Percentiles rank a stretch among this genome's conserved stretches.
These are phyloP conservation scores for Salvia sclarea DNA, from an alignment of 305 asterid species.

Conservation along the genomic window DNA sequence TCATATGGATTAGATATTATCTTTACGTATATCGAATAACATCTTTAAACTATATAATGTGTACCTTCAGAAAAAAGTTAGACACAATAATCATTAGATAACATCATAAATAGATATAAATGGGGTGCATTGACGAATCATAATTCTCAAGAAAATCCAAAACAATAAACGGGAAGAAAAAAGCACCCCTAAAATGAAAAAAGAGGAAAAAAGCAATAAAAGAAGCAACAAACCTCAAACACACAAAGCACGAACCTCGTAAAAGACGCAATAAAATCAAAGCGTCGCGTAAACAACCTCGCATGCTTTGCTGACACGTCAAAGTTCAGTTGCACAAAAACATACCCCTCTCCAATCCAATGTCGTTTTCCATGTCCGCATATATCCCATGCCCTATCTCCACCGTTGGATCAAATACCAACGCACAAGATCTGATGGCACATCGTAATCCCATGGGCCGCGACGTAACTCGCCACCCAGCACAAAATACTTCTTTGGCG, in stretches of 20 bases:
- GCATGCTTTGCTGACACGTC: constrained; percentile 49
- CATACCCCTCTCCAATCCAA: neutral
- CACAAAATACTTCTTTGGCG: constrained; percentile 7
- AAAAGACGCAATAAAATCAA: constrained; percentile 31
- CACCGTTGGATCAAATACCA: constrained; percentile 29
- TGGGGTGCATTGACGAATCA: neutral
- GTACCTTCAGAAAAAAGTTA: too few species aligned
- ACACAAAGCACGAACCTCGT: constrained; percentile 24
- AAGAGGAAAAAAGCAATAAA: neutral
- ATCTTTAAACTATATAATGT: too few species aligned
- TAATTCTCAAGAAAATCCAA: neutral
- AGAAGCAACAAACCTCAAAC: neutral
- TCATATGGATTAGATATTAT: neutral
- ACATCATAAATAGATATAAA: neutral
- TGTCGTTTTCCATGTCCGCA: constrained; percentile 33
- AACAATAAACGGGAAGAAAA: neutral
- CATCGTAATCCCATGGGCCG: constrained; percentile 32
- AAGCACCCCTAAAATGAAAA: neutral
- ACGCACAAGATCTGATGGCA: constrained; percentile 38
- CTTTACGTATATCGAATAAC: neutral
- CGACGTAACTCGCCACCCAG: constrained; percentile 31
- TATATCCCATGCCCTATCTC: constrained; percentile 5
- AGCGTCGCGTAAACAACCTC: constrained; percentile 47
- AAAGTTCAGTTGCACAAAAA: constrained; percentile 34
- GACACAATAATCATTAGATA: neutral